Evolutionary conservation across 139 green algal species (phyloP).

Genomic region (Coccomyxa sp.): DNA sequence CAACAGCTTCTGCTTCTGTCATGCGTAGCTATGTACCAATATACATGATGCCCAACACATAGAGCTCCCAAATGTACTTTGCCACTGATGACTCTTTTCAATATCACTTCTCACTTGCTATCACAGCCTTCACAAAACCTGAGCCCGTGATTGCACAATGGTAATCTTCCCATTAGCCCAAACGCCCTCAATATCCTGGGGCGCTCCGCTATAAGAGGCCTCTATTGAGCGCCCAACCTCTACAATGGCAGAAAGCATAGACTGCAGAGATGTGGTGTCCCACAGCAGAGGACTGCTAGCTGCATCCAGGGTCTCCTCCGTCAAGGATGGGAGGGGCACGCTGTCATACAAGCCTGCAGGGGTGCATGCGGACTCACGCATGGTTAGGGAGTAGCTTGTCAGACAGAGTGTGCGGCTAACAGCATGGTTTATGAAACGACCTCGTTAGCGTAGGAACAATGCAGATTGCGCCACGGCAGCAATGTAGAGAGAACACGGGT

Average conservation of each 20-base stretch:
- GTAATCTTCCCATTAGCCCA: conserved; percentile 42
- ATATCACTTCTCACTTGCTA: neutral
- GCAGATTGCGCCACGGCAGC: too few relatives aligned
- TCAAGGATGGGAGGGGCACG: conserved; percentile 51
- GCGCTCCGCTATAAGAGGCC: conserved; percentile 34
- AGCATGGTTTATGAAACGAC: too few relatives aligned
- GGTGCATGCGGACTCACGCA: too few relatives aligned
- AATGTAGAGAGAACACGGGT: too few relatives aligned
- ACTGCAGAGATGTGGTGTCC: conserved; percentile 43
- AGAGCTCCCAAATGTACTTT: too few relatives aligned
- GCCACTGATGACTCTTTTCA: too few relatives aligned
- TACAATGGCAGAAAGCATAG: conserved; percentile 47
- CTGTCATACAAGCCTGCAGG: conserved; percentile 70
- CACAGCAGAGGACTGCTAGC: conserved; percentile 61
- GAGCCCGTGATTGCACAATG: conserved; percentile 75
- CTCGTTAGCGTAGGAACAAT: too few relatives aligned
- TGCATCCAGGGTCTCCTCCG: conserved; percentile 45
- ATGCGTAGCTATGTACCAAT: too few relatives aligned
- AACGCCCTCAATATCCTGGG: conserved; percentile 80
- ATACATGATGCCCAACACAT: too few relatives aligned
- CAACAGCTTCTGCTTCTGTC: too few relatives aligned
- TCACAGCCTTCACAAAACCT: conserved; percentile 43
- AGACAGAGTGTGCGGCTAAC: too few relatives aligned
- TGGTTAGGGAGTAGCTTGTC: too few relatives aligned
- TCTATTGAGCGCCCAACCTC: conserved; percentile 48